phyloP scores from a whole-genome alignment of 768 basidiomycete genomes.

The Xerocomellus chrysenteron region DNA sequence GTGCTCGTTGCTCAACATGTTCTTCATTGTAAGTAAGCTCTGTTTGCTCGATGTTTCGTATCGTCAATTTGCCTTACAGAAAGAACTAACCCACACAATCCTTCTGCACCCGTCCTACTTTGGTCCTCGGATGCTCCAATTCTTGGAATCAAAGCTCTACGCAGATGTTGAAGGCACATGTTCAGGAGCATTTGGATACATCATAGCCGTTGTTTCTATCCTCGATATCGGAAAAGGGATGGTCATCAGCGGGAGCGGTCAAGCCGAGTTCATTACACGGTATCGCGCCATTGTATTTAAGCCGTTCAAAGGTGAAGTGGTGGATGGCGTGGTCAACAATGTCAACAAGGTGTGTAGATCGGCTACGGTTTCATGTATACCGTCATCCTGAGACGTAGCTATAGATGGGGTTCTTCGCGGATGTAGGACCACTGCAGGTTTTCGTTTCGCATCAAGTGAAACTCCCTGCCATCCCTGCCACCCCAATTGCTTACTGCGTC shows the following conservation, averaged over 20 bases:
- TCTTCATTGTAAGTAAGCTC: slow-evolving; percentile 62
- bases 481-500: slow-evolving; percentile 4
- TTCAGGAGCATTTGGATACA: slow-evolving; percentile 92
- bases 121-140: slow-evolving; percentile 91
- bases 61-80: slow-evolving; percentile 46
- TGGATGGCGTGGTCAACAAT: slow-evolving; percentile 93
- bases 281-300: slow-evolving; percentile 99
- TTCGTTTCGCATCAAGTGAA: slow-evolving; percentile 93
- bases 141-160: slow-evolving; percentile 90
- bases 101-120: slow-evolving; percentile 98
- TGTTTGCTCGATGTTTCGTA: background rate
- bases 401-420: slow-evolving; percentile 98
- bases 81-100: slow-evolving; percentile 97
- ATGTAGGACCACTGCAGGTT: slow-evolving; percentile 90
- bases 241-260: slow-evolving; percentile 87
- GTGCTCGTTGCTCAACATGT: slow-evolving; percentile 41
- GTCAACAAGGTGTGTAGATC: slow-evolving; percentile 79
- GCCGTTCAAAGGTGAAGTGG: slow-evolving; percentile 99
- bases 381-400: background rate
- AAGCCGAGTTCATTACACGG: slow-evolving; percentile 92
- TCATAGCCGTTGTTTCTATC: slow-evolving; percentile 89
- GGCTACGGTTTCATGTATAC: background rate
- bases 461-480: slow-evolving; percentile 21
- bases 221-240: slow-evolving; percentile 91
- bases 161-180: slow-evolving; percentile 98